Percentiles rank a stretch among this genome's conserved stretches.
phyloP scores from a whole-genome alignment of 768 basidiomycete species.

The Terana coerulea region DNA sequence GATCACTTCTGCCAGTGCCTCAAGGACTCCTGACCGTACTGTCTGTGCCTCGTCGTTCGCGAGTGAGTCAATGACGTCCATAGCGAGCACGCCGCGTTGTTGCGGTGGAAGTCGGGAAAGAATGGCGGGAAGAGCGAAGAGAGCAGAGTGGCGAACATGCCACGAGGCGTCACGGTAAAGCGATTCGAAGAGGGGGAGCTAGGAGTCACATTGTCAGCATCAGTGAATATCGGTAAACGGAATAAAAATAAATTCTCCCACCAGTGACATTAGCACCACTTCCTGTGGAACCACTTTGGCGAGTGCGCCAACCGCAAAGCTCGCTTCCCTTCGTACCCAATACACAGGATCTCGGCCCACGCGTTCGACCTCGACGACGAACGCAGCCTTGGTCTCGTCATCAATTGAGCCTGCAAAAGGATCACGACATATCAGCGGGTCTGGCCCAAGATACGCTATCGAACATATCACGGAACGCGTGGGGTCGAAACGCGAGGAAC shows the following conservation, averaged over 20 bases:
- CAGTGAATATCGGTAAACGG: background rate
- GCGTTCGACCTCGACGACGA: constrained; percentile 72
- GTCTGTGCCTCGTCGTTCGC: constrained; percentile 57
- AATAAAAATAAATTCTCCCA: constrained; percentile 30
- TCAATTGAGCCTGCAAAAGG: constrained; percentile 45
- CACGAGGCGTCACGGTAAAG: constrained; percentile 66
- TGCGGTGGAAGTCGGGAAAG: constrained; percentile 57
- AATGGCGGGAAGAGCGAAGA: constrained; percentile 82
- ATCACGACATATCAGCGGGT: constrained; percentile 7
- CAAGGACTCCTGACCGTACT: constrained; percentile 78
- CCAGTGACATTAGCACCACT: constrained; percentile 60
- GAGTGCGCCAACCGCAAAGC: constrained; percentile 82
- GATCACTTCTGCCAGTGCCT: constrained; percentile 86
- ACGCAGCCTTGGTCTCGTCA: constrained; percentile 53
- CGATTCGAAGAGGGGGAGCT: constrained; percentile 80
- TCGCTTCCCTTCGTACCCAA: constrained; percentile 83
- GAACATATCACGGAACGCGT: background rate
- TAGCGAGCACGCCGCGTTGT: constrained; percentile 59
- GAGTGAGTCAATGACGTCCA: constrained; percentile 61
- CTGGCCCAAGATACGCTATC: background rate
- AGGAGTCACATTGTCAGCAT: constrained; percentile 7
- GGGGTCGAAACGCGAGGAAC: constrained; percentile 1
- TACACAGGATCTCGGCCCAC: constrained; percentile 62
- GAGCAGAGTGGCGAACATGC: constrained; percentile 85
- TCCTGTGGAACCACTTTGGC: constrained; percentile 85